Conservation (phyloP, 2,329 filamentous ascomycete genomes). For the Fusarium keratoplasticum region DNA sequence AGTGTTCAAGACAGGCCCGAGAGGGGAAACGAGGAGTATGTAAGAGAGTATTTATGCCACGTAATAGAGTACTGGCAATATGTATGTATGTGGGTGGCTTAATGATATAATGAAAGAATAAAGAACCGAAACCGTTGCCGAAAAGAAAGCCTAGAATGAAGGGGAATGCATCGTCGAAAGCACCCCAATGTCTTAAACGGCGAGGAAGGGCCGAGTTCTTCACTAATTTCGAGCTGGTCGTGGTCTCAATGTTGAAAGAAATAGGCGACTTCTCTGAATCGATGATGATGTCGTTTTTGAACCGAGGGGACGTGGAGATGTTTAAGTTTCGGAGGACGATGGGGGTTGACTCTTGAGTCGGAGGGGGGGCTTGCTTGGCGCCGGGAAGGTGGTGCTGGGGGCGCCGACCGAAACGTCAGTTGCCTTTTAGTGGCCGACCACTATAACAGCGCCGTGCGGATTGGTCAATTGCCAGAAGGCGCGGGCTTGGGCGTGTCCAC, state of each 20-base stretch:
- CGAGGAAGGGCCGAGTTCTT: neutral
- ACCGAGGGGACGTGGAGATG: neutral
- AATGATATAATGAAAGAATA: neutral
- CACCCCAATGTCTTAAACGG: neutral
- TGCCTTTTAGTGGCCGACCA: neutral
- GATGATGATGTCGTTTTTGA: neutral
- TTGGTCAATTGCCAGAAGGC: neutral
- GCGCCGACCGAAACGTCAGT: neutral
- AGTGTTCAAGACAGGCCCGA: neutral
- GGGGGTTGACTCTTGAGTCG: neutral
- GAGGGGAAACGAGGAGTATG: neutral
- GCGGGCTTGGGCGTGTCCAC: neutral
- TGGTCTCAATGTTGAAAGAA: neutral
- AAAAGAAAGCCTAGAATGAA: neutral
- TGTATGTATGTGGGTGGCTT: neutral
- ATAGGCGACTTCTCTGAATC: neutral
- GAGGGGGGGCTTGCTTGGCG: neutral
- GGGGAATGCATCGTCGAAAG: neutral
- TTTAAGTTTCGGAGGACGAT: neutral
- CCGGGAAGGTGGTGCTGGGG: neutral
- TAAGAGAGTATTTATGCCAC: neutral
- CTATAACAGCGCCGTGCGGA: neutral
- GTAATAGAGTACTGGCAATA: neutral
- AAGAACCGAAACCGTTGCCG: neutral
- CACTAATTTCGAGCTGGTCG: neutral